Base-by-base conservation (phyloP, 2,329 filamentous ascomycete genomes). In the Pseudonectria buxi region DNA sequence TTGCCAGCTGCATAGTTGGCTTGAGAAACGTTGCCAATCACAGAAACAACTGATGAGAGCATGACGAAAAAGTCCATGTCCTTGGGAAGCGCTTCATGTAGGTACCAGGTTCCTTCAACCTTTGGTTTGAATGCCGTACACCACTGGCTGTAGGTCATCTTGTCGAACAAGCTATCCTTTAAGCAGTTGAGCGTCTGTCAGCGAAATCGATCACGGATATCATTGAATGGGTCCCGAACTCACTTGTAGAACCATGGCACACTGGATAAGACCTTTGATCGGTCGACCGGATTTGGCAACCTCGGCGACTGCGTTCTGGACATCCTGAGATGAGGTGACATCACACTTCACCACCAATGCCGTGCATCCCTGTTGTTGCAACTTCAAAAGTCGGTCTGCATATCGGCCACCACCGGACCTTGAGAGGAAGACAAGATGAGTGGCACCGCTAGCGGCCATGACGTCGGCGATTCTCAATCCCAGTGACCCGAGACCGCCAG, bases 41-140 rank as follows among this genome's bases (percentile, higher is more conserved):
- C 41, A 10, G 55, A 56, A 1, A 50, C 47, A 16, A 58, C 36
- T 6, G 62, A 65, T 4, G 58, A 58, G 1, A 59, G 41, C 38
- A 56, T 43, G 24, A 58, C 32, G 39, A 64, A 68, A 46, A 70
- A 63, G 38, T 65, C 61, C 0, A 65, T 34, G 0, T 43, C 30
- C 4, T 7, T 14, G 0, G 32, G 28, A 1, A 45, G 24, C 1
- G 40, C 30, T 4, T 25, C 27, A 22, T 65, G 55, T 0, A 65
- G 44, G 13, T 62, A 55, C 32, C 40, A 47, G 0, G 50, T 52
- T 0, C 61, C 59, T 1, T 46, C 29, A 0, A 61, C 49, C 40
- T 66, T 67, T 12, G 63, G 59, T 4, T 37, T 36, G 2, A 56
- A 32, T 0, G 51, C 51, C 3, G 41, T 39, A 2, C 46, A 40